Base-by-base conservation (phyloP, 2,329 filamentous ascomycete genomes). In the Cordyceps tenuipes region DNA sequence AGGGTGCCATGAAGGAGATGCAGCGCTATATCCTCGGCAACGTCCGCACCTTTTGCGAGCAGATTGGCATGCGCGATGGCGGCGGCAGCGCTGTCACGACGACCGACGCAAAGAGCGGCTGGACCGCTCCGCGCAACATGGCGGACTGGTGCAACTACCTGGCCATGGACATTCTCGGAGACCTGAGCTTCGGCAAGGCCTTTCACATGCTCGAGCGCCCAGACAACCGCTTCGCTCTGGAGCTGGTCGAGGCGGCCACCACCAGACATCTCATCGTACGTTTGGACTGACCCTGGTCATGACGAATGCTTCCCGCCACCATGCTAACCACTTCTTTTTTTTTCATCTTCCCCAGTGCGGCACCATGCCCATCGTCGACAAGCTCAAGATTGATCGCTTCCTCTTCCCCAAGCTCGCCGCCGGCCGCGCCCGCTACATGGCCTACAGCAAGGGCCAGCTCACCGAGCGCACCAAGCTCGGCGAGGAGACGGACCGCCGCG, bases 401-500 rank as follows among this genome's bases (percentile, higher is more conserved):
- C 76, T 90, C 57, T 89, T 90, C 72, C 84, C 78, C 61, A 81
- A 80, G 60, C 82, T 90, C 62, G 85, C 87, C 12, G 80, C 80
- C 26, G 85, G 85, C 48, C 82, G 87, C 3, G 86, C 82, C 69
- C 79, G 82, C 62, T 90, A 90, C 69, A 88, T 90, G 80, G 79
- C 80, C 56, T 89, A 89, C 73, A 87, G 84, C 71, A 84, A 86
- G 54, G 76, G 78, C 2, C 87, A 89, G 71, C 79, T 88, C 46
- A 80, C 80, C 15, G 83, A 89, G 67, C 81, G 87, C 26, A 88
- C 85, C 53, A 83, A 84, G 62, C 75, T 87, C 29, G 85, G 85
- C 31, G 83, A 84, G 64, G 83, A 82, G 64, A 85, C 81, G 52
- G 85, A 84, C 66, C 85, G 87, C 39, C 84, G 86, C 60, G 88